phyloP scores from a whole-genome alignment of 352 stramenopile species.

The Globisporangium emineosum region DNA sequence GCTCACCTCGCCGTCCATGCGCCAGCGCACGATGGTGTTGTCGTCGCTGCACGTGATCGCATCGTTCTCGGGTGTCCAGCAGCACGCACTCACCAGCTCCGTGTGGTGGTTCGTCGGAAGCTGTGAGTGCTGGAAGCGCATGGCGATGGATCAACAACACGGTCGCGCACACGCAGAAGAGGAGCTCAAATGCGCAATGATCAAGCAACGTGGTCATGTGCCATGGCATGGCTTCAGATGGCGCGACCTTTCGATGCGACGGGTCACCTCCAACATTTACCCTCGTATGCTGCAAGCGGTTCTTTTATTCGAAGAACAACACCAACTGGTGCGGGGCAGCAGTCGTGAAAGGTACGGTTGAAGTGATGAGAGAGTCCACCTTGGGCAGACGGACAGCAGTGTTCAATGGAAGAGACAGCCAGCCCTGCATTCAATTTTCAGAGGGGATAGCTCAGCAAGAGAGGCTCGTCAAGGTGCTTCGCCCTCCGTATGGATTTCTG shows the following conservation, averaged over 20 bases:
- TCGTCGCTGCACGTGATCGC: constrained; percentile 86
- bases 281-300: background rate
- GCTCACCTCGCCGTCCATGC: constrained; percentile 81
- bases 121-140: constrained; percentile 82
- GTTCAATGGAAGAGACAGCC: background rate
- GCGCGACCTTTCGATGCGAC: constrained; percentile 4
- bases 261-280: background rate
- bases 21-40: constrained; percentile 79
- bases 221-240: background rate
- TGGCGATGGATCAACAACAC: constrained; percentile 14
- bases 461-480: background rate
- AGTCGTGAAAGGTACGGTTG: background rate
- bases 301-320: constrained; percentile 2
- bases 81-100: constrained; percentile 82
- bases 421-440: background rate
- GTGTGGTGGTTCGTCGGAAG: constrained; percentile 68
- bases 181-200: background rate
- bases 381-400: background rate
- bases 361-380: background rate
- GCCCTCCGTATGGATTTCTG: background rate
- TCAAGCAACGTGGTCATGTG: background rate
- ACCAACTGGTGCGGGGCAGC: background rate
- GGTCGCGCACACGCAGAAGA: background rate
- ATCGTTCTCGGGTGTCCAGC: constrained; percentile 88
- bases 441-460: background rate